Evolutionary conservation across 805 yeast species (phyloP).

Genomic region (Komagataella mondaviorum): DNA sequence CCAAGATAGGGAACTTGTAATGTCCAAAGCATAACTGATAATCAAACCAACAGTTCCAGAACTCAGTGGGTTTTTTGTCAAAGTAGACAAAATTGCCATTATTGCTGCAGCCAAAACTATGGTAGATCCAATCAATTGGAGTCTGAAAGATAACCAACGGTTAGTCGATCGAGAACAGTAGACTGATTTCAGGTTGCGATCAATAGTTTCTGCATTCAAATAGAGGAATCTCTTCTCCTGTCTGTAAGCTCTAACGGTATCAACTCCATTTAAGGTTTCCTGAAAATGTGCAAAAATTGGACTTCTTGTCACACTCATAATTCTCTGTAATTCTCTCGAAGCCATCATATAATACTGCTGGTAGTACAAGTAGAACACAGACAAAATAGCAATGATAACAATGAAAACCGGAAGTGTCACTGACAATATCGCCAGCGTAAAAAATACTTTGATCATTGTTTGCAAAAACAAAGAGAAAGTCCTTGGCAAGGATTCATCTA

Average conservation of each 20-base stretch:
- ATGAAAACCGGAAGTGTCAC: constrained; percentile 41
- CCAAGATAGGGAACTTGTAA: constrained; percentile 38
- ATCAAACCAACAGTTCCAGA: constrained; percentile 53
- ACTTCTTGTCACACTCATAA: constrained; percentile 52
- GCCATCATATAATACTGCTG: constrained; percentile 58
- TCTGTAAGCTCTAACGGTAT: constrained; percentile 67
- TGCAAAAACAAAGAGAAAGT: constrained; percentile 34
- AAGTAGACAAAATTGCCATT: constrained; percentile 25
- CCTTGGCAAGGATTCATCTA: constrained; percentile 46
- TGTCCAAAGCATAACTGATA: constrained; percentile 48
- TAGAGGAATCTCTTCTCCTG: constrained; percentile 50
- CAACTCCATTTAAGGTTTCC: constrained; percentile 67
- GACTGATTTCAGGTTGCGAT: constrained; percentile 31
- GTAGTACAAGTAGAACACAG: constrained; percentile 50
- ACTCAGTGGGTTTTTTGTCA: constrained; percentile 29
- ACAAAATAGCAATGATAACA: constrained; percentile 29
- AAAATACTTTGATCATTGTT: constrained; percentile 26
- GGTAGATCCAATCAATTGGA: constrained; percentile 46
- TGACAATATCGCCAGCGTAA: constrained; percentile 40
- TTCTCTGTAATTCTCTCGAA: constrained; percentile 67
- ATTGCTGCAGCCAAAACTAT: constrained; percentile 38
- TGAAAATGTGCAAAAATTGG: constrained; percentile 78
- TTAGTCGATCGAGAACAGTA: constrained; percentile 40
- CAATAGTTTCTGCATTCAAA: constrained; percentile 37
- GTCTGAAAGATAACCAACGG: constrained; percentile 53